phyloP scores from a whole-genome alignment of 768 basidiomycete species.

The Cystobasidium tubakii region DNA sequence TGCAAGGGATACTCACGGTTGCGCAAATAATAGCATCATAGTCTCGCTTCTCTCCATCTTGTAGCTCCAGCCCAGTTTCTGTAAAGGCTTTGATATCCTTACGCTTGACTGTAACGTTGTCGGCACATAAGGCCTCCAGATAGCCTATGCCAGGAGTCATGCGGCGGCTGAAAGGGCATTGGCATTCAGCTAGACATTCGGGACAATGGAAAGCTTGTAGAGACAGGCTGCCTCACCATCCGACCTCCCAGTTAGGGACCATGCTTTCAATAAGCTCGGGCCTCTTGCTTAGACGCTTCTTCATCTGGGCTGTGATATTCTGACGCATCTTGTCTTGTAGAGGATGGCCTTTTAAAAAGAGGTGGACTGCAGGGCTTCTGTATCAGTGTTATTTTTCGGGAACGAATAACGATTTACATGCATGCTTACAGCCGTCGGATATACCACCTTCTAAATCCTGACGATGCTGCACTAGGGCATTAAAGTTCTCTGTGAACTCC shows the following conservation, averaged over 20 bases:
- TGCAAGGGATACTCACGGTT: slow-evolving; percentile 6
- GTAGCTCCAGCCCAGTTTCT: slow-evolving; percentile 14
- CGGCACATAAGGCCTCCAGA: slow-evolving; percentile 31
- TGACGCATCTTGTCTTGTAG: slow-evolving; percentile 17
- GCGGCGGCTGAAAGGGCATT: neutral
- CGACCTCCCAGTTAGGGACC: slow-evolving; percentile 32
- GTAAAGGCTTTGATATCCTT: slow-evolving; percentile 9
- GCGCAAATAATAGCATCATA: slow-evolving; percentile 36
- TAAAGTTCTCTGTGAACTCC: neutral
- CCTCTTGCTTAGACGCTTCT: neutral
- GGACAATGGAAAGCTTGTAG: too few species aligned
- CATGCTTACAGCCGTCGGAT: slow-evolving; percentile 17
- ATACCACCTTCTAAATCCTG: slow-evolving; percentile 19
- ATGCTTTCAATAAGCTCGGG: slow-evolving; percentile 25
- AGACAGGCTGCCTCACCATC: too few species aligned
- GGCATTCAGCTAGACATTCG: too few species aligned
- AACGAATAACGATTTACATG: neutral
- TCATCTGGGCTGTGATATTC: slow-evolving; percentile 3
- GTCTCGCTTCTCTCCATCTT: slow-evolving; percentile 28
- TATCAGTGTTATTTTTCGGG: neutral
- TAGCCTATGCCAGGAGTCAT: slow-evolving; percentile 35
- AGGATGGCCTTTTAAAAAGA: slow-evolving; percentile 16
- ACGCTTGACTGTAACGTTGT: slow-evolving; percentile 27
- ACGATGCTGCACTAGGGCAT: slow-evolving; percentile 12
- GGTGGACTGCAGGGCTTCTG: neutral